Conservation (phyloP, 2,329 filamentous ascomycete genomes). For the Ophiocordyceps camponoti-leonardi region DNA sequence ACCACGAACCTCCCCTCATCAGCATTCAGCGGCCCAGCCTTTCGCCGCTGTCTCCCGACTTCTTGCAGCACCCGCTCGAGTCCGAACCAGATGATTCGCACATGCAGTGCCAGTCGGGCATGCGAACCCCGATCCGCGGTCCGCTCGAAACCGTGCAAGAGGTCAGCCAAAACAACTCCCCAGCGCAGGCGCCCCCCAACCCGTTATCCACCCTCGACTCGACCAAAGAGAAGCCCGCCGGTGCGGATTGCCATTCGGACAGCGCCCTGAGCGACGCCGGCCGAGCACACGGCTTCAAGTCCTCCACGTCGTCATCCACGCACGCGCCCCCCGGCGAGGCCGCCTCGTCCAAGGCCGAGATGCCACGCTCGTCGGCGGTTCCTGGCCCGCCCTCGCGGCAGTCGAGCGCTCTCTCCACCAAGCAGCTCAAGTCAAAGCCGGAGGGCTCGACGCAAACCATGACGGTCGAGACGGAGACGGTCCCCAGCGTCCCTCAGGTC, state of each 20-base stretch:
- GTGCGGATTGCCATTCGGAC: constrained; percentile 24
- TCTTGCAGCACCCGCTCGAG: constrained; percentile 23
- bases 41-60: constrained; percentile 24
- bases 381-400: constrained; percentile 44
- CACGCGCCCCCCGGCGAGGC: constrained; percentile 51
- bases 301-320: constrained; percentile 25
- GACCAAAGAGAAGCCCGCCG: constrained; percentile 29
- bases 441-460: constrained; percentile 76
- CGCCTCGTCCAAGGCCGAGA: constrained; percentile 29
- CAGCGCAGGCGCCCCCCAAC: constrained; percentile 28
- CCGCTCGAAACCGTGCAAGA: constrained; percentile 84
- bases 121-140: constrained; percentile 42
- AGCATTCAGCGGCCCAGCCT: constrained; percentile 34
- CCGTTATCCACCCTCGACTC: constrained; percentile 25
- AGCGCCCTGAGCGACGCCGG: constrained; percentile 18
- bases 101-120: constrained; percentile 23
- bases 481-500: constrained; percentile 76
- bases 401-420: constrained; percentile 45
- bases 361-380: constrained; percentile 25
- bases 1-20: constrained; percentile 32
- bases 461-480: constrained; percentile 96
- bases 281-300: constrained; percentile 27
- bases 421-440: constrained; percentile 51
- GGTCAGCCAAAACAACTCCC: constrained; percentile 60
- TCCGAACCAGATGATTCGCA: constrained; percentile 34